Conservation (phyloP, 139 green algal genomes). For the Chlorella sp. region DNA sequence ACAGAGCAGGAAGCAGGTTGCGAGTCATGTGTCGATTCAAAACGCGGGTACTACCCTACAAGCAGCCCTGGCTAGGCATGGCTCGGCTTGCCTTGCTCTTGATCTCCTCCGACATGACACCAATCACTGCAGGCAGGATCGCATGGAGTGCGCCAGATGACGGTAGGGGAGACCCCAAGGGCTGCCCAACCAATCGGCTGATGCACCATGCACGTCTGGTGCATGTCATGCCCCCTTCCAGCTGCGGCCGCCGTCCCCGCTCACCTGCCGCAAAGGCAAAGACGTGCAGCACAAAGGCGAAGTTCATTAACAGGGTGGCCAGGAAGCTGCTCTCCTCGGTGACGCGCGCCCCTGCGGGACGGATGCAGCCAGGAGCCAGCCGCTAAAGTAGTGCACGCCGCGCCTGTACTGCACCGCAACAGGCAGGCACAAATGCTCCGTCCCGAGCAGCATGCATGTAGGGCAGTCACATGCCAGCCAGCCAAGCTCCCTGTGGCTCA, state of each 20-base stretch:
- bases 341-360: conserved; percentile 11
- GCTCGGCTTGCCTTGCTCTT: conserved; percentile 21
- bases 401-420: not conserved
- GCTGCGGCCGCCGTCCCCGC: no score
- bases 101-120: conserved; percentile 43
- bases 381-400: not conserved
- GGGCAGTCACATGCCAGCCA: no score
- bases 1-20: not conserved
- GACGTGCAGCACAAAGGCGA: not conserved
- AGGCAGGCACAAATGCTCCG: no score
- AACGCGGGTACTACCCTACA: no score
- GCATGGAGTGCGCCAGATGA: no score
- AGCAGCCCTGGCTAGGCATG: not conserved
- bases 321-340: conserved; percentile 40
- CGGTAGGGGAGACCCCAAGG: no score
- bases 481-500: not conserved
- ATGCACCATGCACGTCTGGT: not conserved
- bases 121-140: conserved; percentile 1
- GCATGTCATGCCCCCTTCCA: no score
- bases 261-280: not conserved
- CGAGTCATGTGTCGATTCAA: no score
- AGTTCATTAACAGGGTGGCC: conserved; percentile 31
- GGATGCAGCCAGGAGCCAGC: not conserved
- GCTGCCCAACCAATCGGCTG: not conserved
- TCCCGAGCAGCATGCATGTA: no score